Conservation (phyloP, 2,329 filamentous ascomycete species). For the Fusarium burgessii region DNA sequence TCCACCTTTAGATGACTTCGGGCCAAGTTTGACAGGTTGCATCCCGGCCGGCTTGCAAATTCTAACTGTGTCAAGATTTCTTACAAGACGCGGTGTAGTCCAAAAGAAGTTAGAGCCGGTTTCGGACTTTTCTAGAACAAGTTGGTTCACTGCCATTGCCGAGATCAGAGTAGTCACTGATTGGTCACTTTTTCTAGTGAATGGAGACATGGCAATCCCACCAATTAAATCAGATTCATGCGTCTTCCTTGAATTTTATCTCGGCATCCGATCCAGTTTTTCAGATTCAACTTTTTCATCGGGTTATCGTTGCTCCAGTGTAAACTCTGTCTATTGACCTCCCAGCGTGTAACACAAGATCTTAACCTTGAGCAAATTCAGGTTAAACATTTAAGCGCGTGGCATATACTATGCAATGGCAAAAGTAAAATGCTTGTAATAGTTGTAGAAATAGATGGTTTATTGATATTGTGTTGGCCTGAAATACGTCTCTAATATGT, state of each 20-base stretch:
- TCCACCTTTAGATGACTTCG: too few species aligned
- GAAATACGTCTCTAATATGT: too few species aligned
- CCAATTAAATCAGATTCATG: not conserved
- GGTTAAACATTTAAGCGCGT: not conserved
- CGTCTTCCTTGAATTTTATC: not conserved
- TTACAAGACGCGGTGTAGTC: not conserved
- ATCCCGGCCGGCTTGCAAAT: not conserved
- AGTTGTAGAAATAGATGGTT: too few species aligned
- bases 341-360: too few species aligned
- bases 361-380: rapidly evolving
- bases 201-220: not conserved
- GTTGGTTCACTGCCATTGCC: not conserved
- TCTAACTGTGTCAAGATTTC: not conserved
- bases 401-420: too few species aligned
- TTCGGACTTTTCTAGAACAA: constrained; percentile 2
- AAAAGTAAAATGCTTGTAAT: too few species aligned
- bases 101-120: not conserved
- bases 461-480: too few species aligned
- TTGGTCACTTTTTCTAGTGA: not conserved
- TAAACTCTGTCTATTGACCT: too few species aligned
- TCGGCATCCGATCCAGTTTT: not conserved
- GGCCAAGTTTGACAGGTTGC: not conserved
- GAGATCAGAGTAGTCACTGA: not conserved
- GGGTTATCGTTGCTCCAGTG: too few species aligned
- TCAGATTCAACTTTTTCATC: not conserved